Base-by-base conservation (phyloP, 2,329 filamentous ascomycete genomes). In the Niveomyces coronatus region DNA sequence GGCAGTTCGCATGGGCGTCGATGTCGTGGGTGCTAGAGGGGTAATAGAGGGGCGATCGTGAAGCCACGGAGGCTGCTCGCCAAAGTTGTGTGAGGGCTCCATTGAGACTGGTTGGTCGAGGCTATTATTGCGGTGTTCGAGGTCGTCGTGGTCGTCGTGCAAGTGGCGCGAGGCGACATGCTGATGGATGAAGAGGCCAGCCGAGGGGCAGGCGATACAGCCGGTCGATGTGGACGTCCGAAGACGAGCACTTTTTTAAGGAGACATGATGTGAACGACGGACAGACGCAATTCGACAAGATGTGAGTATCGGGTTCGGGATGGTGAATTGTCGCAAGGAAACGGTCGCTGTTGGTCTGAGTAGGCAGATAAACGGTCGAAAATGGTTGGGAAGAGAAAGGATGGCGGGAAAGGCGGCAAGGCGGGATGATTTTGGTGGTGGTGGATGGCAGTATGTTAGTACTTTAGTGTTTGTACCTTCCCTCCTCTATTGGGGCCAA, bases 1-100 rank as follows among this genome's bases (percentile, higher is more conserved):
- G 43, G 70, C 64, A 27, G 69, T 71, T 44, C 68, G 63, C 45
- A 63, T 53, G 16, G 65, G 64, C 44, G 67, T 45, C 34, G 65
- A 58, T 5, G 60, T 49, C 34, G 60, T 55, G 19, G 53, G 51
- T 27, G 57, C 55, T 18, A 62, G 46, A 45, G 31, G 14, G 18
- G 24, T 26, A 4, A 18, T 20, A 18, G 31, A 33, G 16, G 31
- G 19, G 18, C 24, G 32, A 11, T 39, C 37, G 19, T 39, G 31
- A 30, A 26, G 22, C 39, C 31, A 35, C 24, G 33, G 28, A 17
- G 34, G 36, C 18, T n/a, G 29, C 32, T 37, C 35, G 29, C 18
- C 36, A 30, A 34, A 41, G 31, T 38, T 41, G 26, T 43, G 43
- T 32, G 43, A 31, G 40, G 20, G 40, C 27, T 37, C 41, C 44